A percentile compares a stretch with the other conserved stretches of the same genome.
Conservation (phyloP, 2,329 filamentous ascomycete species). For the Lecanicillium sp. region DNA sequence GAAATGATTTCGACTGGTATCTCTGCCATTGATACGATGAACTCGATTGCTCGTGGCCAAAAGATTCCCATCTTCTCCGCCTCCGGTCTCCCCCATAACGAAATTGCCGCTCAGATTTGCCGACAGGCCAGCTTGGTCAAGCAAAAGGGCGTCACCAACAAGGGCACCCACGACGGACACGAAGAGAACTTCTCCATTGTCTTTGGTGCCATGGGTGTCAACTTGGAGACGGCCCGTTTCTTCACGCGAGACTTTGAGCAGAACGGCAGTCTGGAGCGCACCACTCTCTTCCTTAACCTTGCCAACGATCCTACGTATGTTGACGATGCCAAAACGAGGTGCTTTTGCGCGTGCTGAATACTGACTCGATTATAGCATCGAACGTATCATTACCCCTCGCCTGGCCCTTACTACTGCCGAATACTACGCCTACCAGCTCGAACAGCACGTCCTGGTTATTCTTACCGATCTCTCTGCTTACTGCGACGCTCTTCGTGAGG, state of each 20-base stretch:
- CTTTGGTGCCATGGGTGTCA: slow-evolving; percentile 99
- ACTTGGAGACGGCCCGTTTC: slow-evolving; percentile 97
- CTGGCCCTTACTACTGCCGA: slow-evolving; percentile 96
- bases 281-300: slow-evolving; percentile 96
- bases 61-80: slow-evolving; percentile 99
- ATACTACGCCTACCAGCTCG: slow-evolving; percentile 99
- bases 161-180: slow-evolving; percentile 92
- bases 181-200: slow-evolving; percentile 99
- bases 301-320: slow-evolving; percentile 95
- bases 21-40: slow-evolving; percentile 98
- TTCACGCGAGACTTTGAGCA: slow-evolving; percentile 98
- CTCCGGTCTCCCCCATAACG: slow-evolving; percentile 96
- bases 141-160: slow-evolving; percentile 69
- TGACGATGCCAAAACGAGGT: slow-evolving; percentile 39
- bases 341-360: not conserved
- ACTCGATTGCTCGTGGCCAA: slow-evolving; percentile 94
- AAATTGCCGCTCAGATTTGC: slow-evolving; percentile 98
- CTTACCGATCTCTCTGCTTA: slow-evolving; percentile 96
- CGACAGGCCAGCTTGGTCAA: slow-evolving; percentile 91
- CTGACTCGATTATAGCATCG: slow-evolving; percentile 56
- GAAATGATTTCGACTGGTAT: slow-evolving; percentile 99
- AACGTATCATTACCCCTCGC: slow-evolving; percentile 99
- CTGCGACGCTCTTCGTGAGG: slow-evolving; percentile 97
- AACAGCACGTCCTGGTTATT: slow-evolving; percentile 99
- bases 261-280: slow-evolving; percentile 96